phyloP scores from a whole-genome alignment of 73 alveolate genomes.

The Tetrahymena thermophila region DNA sequence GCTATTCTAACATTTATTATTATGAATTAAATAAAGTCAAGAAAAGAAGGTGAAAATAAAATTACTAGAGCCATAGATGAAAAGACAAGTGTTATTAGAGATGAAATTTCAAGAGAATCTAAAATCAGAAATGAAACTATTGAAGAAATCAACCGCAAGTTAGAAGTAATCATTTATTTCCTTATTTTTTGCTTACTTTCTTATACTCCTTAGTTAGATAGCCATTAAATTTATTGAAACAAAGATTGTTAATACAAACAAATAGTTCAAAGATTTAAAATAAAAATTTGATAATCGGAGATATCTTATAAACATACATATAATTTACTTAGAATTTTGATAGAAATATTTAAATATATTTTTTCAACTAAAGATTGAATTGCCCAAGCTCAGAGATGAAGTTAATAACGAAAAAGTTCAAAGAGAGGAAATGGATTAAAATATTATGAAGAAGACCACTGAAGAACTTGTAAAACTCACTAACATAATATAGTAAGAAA shows the following conservation, averaged over 20 bases:
- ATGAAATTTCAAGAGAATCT: constrained; percentile 36
- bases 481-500: constrained; percentile 56
- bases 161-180: constrained; percentile 20
- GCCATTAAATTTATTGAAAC: constrained; percentile 8
- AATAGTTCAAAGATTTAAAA: not conserved
- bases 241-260: too few relatives aligned
- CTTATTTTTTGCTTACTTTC: constrained; percentile 8
- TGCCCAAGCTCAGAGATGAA: constrained; percentile 77
- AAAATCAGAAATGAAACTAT: constrained; percentile 28
- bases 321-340: not conserved
- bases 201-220: constrained; percentile 33
- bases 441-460: constrained; percentile 58
- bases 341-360: not conserved
- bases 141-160: constrained; percentile 37
- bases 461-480: constrained; percentile 64
- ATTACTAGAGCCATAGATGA: constrained; percentile 43
- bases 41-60: constrained; percentile 54
- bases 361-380: constrained; percentile 49
- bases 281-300: too few relatives aligned
- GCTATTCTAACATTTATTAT: not conserved
- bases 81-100: constrained; percentile 25
- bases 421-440: constrained; percentile 68
- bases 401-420: constrained; percentile 61
- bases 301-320: too few relatives aligned
- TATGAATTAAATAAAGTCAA: not conserved